phyloP scores from a whole-genome alignment of 2,329 filamentous ascomycete genomes.

The Sclerotinia minor region DNA sequence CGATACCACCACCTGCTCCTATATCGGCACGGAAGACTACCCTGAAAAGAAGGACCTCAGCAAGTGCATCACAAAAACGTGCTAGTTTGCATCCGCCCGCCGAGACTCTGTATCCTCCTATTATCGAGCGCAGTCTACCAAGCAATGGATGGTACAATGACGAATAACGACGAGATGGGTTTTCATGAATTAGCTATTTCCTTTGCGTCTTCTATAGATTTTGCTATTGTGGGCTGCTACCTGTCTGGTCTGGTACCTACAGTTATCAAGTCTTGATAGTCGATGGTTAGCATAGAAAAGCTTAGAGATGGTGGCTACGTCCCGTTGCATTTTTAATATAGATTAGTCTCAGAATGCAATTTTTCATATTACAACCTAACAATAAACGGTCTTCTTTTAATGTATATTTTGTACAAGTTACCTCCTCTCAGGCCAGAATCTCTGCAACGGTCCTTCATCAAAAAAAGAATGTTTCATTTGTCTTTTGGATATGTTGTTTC shows the following conservation, averaged over 20 bases:
- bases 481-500: not conserved
- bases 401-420: not conserved
- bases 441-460: not conserved
- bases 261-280: not conserved
- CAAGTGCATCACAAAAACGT: not conserved
- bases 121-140: not conserved
- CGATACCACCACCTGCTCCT: not conserved
- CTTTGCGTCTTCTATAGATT: not conserved
- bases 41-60: not conserved
- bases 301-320: not conserved
- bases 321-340: not conserved
- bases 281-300: not conserved
- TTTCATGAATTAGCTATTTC: not conserved
- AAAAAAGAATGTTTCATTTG: not conserved
- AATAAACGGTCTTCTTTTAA: not conserved
- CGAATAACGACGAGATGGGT: not conserved
- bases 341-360: not conserved
- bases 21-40: not conserved
- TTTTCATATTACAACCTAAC: not conserved
- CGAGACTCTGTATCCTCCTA: not conserved
- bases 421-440: not conserved
- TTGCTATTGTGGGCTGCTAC: not conserved
- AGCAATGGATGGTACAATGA: not conserved
- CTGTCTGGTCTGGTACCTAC: not conserved
- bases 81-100: conserved; percentile 9